A percentile compares a stretch with the other conserved stretches of the same genome.
These are phyloP conservation scores for Gynostemma pentaphyllum DNA, from an alignment of 306 rosid species.

Conservation along the genomic window DNA sequence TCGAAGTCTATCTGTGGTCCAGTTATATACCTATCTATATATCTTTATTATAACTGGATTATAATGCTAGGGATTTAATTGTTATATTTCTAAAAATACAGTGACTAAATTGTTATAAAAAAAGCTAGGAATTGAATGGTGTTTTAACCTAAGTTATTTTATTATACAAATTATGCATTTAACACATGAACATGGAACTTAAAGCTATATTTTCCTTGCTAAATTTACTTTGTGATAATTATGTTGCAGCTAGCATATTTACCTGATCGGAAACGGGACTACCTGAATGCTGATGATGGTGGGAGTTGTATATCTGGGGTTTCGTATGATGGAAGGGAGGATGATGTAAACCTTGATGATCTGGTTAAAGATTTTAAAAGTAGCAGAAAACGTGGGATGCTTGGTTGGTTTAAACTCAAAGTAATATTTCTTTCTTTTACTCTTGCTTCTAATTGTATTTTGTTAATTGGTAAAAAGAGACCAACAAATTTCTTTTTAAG, in stretches of 20 bases:
- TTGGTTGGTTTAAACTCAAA: slow-evolving; percentile 69
- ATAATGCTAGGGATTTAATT: no score
- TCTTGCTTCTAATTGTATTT: not conserved
- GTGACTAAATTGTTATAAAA: no score
- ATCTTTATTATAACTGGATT: no score
- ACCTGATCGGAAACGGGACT: slow-evolving; percentile 69
- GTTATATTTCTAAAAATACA: no score
- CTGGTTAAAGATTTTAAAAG: slow-evolving; percentile 58
- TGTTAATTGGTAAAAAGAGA: slow-evolving; percentile 1
- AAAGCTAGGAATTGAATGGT: no score
- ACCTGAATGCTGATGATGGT: slow-evolving; percentile 46
- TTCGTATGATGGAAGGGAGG: slow-evolving; percentile 53
- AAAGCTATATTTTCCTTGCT: not conserved
- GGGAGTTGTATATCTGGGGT: slow-evolving; percentile 50
- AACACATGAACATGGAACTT: not conserved
- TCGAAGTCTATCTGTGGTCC: no score
- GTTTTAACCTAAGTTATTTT: no score
- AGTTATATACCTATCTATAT: no score
- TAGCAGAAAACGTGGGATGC: slow-evolving; percentile 64
- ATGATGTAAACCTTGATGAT: slow-evolving; percentile 49
- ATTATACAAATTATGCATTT: not conserved
- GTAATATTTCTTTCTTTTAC: slow-evolving; percentile 29
- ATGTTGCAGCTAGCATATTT: slow-evolving; percentile 72
- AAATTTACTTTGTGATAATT: slow-evolving; percentile 9
- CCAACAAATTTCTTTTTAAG: not conserved